Conservation (phyloP, 164 flowering plant genomes). For the Stephania cephalantha region DNA sequence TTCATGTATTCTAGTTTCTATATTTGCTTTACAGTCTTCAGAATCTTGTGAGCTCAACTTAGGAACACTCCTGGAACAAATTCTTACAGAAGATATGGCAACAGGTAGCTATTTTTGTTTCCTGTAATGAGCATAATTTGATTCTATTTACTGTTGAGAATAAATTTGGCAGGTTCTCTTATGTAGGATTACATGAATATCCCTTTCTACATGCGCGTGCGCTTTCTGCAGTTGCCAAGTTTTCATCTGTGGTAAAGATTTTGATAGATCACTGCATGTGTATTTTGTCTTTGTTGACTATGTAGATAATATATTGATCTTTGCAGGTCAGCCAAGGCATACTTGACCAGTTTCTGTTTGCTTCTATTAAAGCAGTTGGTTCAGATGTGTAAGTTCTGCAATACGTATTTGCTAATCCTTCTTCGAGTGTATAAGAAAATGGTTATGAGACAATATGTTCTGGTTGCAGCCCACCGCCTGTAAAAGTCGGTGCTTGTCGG, state of each 20-base stretch:
- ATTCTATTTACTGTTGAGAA: not conserved
- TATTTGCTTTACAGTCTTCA: constrained; percentile 38
- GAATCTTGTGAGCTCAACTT: constrained; percentile 27
- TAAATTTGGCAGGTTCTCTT: not conserved
- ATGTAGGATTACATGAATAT: constrained; percentile 65
- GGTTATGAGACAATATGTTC: constrained; percentile 8
- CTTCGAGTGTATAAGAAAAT: not conserved
- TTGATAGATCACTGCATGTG: not conserved
- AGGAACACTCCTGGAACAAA: constrained; percentile 45
- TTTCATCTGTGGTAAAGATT: constrained; percentile 64
- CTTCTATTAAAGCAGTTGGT: constrained; percentile 59
- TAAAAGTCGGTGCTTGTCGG: constrained; percentile 89
- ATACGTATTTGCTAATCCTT: constrained; percentile 2
- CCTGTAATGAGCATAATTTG: not conserved
- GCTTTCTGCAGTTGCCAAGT: constrained; percentile 64
- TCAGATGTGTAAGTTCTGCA: constrained; percentile 57
- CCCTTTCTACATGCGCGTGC: constrained; percentile 89
- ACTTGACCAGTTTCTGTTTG: constrained; percentile 57
- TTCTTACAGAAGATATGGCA: constrained; percentile 56
- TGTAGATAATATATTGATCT: not conserved
- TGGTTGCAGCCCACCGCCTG: constrained; percentile 68
- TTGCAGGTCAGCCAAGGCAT: constrained; percentile 52
- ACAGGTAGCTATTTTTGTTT: constrained; percentile 31
- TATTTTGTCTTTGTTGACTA: not conserved
- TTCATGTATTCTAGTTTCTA: not conserved